Evolutionary conservation across 805 yeast species (phyloP), one percentile per base, ranked within the genome.

Genomic region (Yarrowia sp.): DNA sequence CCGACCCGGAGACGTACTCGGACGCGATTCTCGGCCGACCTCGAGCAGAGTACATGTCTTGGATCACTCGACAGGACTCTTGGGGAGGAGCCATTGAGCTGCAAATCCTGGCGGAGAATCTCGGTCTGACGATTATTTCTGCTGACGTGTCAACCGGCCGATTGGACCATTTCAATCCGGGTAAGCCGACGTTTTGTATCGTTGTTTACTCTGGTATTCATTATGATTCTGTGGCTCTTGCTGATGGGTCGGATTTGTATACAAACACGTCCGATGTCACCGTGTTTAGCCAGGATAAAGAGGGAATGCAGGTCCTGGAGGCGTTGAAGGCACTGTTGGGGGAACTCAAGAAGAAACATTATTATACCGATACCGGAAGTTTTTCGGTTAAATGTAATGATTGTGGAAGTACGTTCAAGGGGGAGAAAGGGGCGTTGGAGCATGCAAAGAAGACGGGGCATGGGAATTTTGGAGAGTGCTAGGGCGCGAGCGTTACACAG

Each of bases 41-140:
- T 0, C 73, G 76, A 1, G 70, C 71, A 0, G 81, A 82, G 9
- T 89, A 89, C 71, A 74, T 82, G 38, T 67, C 74, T 7, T 89
- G 95, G 93, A 89, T 89, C 22, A 68, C 72, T 51, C 76, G 80
- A 65, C 80, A 80, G 17, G 84, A 80, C 39, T 81, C 88, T 15
- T 89, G 95, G 96, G 96, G 96, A 35, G 96, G 96, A 7, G 93
- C 90, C 2, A 88, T 89, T 55, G 96, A 89, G 71, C 74, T 88
- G 51, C 84, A 85, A 8, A 86, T 89, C 7, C 72, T 89, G 33
- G 80, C 89, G 1, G 77, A 80, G 38, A 78, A 80, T 67, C 78
- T 86, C 44, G 76, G 78, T 5, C 74, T 86, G 6, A 78, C 82
- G 3, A 84, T 89, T 45, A 77, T 80, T 64, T 84, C 90, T 10